Base-by-base conservation (phyloP, 805 yeast genomes). In the Myxozyma neglecta region DNA sequence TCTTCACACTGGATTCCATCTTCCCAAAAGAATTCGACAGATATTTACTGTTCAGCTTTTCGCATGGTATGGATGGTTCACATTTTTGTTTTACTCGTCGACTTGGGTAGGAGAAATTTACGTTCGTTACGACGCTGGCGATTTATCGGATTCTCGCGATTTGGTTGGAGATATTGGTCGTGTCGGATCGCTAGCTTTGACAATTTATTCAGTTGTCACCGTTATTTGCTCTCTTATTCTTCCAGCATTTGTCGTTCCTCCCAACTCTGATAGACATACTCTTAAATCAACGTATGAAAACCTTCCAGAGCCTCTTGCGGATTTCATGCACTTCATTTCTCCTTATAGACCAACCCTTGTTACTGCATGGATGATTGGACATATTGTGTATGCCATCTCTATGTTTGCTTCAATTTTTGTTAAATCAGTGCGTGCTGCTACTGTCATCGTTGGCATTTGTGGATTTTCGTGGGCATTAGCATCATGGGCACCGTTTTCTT, bases 61-160 rank as follows among this genome's bases (percentile, higher is more conserved):
- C 72, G 88, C 88, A 1, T 85, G 88, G 88, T 81, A 85, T 50
- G 87, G 87, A 8, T 85, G 86, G 74, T 85, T 85, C 73, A 88
- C 89, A 1, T 79, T 85, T 80, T 69, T 85, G 44, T 85, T 85
- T 65, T 85, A 85, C 69, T 83, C 88, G 3, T 81, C 88, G 3
- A 83, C 88, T 0, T 85, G 84, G 72, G 87, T 85, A 16, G 87
- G 87, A 0, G 87, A 83, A 62, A 72, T 85, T n/a, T 84, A 82
- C 71, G 73, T 64, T n/a, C 66, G 65, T 18, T 64, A 64, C 54
- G 65, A 59, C 37, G 58, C 60, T 16, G 60, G 56, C 36, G 65
- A 57, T 34, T 51, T 57, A 6, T 32, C 63, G 3, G 59, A 62
- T 52, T 64, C 67, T 16, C 44, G 37, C 5, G 67, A 64, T 40